Evolutionary conservation across 345 rosid genomes (phyloP).

Genomic region (Eucalyptus erythrocorys): DNA sequence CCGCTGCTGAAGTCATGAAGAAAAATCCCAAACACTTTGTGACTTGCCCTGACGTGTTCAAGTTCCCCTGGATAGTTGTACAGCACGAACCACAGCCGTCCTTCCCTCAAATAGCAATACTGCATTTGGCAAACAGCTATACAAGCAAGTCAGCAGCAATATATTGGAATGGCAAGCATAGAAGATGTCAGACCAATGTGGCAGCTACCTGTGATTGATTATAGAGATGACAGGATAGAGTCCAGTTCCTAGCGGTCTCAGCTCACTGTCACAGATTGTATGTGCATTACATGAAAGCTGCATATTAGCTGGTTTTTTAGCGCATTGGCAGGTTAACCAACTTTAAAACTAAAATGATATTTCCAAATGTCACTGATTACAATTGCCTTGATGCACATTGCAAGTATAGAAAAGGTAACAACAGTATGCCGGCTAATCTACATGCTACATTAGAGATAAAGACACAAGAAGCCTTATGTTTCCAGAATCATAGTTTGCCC

Average conservation of each 20-base stretch:
- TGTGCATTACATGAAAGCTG: slow-evolving; percentile 99
- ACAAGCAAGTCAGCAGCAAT: slow-evolving; percentile 7
- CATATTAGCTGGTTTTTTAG: slow-evolving; percentile 3
- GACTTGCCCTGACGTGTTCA: slow-evolving; percentile 30
- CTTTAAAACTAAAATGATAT: neutral
- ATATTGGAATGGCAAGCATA: neutral
- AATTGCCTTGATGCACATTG: neutral
- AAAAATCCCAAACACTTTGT: slow-evolving; percentile 33
- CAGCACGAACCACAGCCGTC: slow-evolving; percentile 63
- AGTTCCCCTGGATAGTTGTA: slow-evolving; percentile 36
- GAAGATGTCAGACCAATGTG: neutral
- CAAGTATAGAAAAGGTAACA: neutral
- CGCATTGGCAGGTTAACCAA: neutral
- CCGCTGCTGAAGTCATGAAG: slow-evolving; percentile 28
- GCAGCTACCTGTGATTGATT: slow-evolving; percentile 78
- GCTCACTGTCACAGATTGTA: slow-evolving; percentile 83
- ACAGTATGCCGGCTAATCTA: neutral
- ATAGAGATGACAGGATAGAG: slow-evolving; percentile 80
- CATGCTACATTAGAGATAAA: neutral
- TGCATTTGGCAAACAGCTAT: slow-evolving; percentile 88
- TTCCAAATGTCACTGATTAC: neutral
- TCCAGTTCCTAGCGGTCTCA: slow-evolving; percentile 86
- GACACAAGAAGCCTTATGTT: neutral
- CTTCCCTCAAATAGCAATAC: slow-evolving; percentile 75
- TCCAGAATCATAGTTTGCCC: neutral